Conservation (phyloP, 176 grass and related monocot genomes). For the Carex parvula region DNA sequence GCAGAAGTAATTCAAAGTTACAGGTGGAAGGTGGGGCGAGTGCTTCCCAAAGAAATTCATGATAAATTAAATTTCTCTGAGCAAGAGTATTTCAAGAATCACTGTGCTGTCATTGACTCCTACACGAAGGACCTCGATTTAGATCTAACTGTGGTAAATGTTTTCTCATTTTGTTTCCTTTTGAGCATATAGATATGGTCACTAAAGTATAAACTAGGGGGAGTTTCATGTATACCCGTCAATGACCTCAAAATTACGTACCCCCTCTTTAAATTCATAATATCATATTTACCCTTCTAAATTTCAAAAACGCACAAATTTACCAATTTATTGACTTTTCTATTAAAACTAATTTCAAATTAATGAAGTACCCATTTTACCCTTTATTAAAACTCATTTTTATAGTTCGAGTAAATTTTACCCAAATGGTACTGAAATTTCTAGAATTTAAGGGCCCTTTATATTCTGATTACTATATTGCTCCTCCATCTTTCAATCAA, state of each 20-base stretch:
- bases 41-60: conserved; percentile 95
- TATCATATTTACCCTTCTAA: no score
- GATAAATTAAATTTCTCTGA: conserved; percentile 81
- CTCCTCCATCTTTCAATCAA: not conserved
- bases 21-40: conserved; percentile 82
- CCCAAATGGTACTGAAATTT: not conserved
- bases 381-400: no score
- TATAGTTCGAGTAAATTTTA: not conserved
- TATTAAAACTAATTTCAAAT: no score
- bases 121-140: conserved; percentile 87
- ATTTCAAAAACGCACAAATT: no score
- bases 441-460: not conserved
- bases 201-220: not conserved
- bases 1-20: conserved; percentile 88
- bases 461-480: not conserved
- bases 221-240: no score
- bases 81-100: conserved; percentile 87
- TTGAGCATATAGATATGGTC: conserved; percentile 3
- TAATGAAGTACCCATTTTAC: no score
- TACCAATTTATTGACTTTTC: no score
- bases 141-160: conserved; percentile 87
- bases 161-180: not conserved
- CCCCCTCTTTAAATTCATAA: no score
- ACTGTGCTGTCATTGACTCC: conserved; percentile 61
- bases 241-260: no score